Evolutionary conservation across 2,329 filamentous ascomycete species (phyloP).

Genomic region (Calonectria ilicicola): DNA sequence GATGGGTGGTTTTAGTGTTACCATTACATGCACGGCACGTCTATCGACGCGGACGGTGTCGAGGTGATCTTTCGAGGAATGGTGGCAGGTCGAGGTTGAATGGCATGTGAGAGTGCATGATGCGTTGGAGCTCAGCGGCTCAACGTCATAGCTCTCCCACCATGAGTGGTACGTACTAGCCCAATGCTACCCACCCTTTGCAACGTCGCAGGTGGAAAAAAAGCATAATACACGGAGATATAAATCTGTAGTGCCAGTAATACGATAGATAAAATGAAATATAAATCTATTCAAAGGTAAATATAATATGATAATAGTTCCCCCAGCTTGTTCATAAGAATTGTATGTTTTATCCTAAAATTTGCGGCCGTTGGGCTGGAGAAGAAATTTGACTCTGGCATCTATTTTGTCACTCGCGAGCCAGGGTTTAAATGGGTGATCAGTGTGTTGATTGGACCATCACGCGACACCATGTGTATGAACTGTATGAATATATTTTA

Average conservation of each 20-base stretch:
- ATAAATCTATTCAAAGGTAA: no score
- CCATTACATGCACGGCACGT: constrained; percentile 31
- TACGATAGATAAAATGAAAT: no score
- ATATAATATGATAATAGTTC: no score
- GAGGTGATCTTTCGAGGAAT: constrained; percentile 16
- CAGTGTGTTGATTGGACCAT: neutral
- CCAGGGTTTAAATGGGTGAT: neutral
- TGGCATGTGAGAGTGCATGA: constrained; percentile 38
- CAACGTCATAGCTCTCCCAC: constrained; percentile 36
- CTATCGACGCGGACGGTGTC: constrained; percentile 19
- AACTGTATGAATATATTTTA: neutral
- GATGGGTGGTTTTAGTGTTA: constrained; percentile 12
- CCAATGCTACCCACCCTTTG: neutral
- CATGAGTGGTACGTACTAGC: constrained; percentile 31
- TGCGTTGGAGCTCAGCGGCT: constrained; percentile 28
- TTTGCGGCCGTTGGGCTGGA: no score
- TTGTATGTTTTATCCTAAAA: no score
- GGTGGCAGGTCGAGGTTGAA: constrained; percentile 21
- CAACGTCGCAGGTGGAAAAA: neutral
- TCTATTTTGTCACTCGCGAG: no score
- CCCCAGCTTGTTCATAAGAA: no score
- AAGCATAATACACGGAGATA: no score
- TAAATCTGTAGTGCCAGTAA: no score
- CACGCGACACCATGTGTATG: neutral
- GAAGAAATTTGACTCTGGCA: no score